phyloP scores from a whole-genome alignment of 768 basidiomycete genomes.

The Collybia sordida region DNA sequence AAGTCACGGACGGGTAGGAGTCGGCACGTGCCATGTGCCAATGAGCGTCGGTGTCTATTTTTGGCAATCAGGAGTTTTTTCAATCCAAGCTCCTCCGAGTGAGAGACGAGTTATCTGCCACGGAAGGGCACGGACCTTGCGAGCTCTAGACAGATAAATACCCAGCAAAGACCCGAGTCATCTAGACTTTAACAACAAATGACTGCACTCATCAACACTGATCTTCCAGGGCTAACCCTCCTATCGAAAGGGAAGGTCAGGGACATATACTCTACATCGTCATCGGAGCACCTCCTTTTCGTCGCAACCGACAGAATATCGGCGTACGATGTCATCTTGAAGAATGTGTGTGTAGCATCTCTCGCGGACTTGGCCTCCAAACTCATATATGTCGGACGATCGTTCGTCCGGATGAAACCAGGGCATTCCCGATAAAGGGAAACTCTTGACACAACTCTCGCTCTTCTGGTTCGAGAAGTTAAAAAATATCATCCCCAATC shows the following conservation, averaged over 20 bases:
- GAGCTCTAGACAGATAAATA: no score
- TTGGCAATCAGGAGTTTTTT: no score
- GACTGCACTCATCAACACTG: slow-evolving; percentile 48
- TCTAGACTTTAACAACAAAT: slow-evolving; percentile 1
- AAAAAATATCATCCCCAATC: slow-evolving; percentile 78
- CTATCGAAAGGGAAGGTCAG: slow-evolving; percentile 94
- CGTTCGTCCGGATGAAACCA: slow-evolving; percentile 28
- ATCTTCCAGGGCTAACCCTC: slow-evolving; percentile 63
- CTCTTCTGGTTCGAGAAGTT: slow-evolving; percentile 95
- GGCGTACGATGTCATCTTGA: slow-evolving; percentile 93
- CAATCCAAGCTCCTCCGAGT: no score
- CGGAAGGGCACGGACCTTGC: no score
- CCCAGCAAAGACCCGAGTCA: no score
- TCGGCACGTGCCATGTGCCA: no score
- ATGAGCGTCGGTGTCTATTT: no score
- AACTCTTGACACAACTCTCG: slow-evolving; percentile 85
- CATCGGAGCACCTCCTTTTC: slow-evolving; percentile 77
- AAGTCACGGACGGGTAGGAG: no score
- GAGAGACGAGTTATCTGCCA: no score
- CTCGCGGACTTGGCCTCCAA: slow-evolving; percentile 29
- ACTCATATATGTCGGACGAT: not conserved
- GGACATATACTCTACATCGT: slow-evolving; percentile 84
- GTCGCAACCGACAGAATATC: slow-evolving; percentile 96
- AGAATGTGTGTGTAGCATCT: slow-evolving; percentile 57
- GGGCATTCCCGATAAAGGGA: slow-evolving; percentile 96